Percentiles rank a stretch among this genome's conserved stretches.
Evolutionary conservation across 148 eudicot genomes (phyloP).

Genomic region (Beta vulgaris): DNA sequence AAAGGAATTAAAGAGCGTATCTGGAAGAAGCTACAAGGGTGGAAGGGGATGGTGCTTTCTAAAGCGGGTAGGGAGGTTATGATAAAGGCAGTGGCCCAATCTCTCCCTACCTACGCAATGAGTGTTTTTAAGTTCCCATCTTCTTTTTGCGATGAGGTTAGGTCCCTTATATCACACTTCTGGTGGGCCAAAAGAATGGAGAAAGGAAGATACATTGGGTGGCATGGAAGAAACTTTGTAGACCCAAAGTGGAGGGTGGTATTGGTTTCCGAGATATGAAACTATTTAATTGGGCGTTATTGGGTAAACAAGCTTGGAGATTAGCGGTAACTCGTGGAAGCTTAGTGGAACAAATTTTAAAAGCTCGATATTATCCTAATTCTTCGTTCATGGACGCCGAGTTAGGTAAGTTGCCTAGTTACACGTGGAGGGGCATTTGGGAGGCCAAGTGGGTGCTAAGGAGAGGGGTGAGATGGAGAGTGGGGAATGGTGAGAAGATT

Average conservation of each 20-base stretch:
- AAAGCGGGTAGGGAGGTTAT: background rate
- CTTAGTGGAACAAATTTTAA: background rate
- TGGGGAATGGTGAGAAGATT: background rate
- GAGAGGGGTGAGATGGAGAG: background rate
- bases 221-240: background rate
- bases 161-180: background rate
- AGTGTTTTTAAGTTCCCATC: too few species aligned
- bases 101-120: too few species aligned
- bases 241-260: background rate
- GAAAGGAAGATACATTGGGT: background rate
- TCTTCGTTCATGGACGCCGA: background rate
- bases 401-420: background rate
- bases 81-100: too few species aligned
- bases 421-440: too few species aligned
- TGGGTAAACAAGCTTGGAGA: too few species aligned
- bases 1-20: too few species aligned
- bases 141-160: background rate
- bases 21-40: background rate
- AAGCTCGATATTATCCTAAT: background rate
- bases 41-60: background rate
- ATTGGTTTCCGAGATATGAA: background rate
- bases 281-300: background rate
- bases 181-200: too few species aligned
- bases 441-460: background rate
- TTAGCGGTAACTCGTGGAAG: background rate